Evolutionary conservation across 257 asterid species (phyloP).

Genomic region (Solanum stenotomum): DNA sequence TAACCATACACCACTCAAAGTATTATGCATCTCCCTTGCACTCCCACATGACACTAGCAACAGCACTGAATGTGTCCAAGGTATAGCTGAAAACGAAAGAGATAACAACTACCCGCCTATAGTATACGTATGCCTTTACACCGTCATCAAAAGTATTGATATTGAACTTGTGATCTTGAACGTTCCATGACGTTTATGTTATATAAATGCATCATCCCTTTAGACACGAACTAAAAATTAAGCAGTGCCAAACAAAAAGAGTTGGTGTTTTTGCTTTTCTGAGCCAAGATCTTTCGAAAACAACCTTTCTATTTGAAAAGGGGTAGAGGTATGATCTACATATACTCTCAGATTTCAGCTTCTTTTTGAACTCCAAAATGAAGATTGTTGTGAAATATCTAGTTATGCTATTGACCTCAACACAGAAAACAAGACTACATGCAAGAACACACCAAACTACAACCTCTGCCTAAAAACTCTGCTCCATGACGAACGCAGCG

Average conservation of each 20-base stretch:
- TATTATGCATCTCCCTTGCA: background rate
- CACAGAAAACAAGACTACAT: conserved; percentile 14
- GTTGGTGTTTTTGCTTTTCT: background rate
- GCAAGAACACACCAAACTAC: conserved; percentile 46
- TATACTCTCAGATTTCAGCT: background rate
- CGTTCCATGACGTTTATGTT: background rate
- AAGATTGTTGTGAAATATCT: background rate
- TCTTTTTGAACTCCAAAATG: background rate
- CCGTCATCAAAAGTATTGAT: background rate
- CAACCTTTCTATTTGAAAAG: background rate
- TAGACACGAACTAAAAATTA: background rate
- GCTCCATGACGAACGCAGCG: conserved; percentile 14
- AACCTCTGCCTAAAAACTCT: conserved; percentile 41
- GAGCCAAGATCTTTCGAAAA: background rate
- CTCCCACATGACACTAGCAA: background rate
- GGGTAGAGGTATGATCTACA: background rate
- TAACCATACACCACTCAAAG: background rate
- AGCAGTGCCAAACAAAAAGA: background rate
- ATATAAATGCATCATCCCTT: background rate
- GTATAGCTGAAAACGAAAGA: background rate
- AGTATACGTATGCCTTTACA: background rate
- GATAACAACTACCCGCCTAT: background rate
- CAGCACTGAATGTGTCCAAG: background rate
- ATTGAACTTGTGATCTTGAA: background rate
- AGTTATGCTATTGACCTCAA: background rate